phyloP scores from a whole-genome alignment of 257 asterid species.

The Solanum commersonii region DNA sequence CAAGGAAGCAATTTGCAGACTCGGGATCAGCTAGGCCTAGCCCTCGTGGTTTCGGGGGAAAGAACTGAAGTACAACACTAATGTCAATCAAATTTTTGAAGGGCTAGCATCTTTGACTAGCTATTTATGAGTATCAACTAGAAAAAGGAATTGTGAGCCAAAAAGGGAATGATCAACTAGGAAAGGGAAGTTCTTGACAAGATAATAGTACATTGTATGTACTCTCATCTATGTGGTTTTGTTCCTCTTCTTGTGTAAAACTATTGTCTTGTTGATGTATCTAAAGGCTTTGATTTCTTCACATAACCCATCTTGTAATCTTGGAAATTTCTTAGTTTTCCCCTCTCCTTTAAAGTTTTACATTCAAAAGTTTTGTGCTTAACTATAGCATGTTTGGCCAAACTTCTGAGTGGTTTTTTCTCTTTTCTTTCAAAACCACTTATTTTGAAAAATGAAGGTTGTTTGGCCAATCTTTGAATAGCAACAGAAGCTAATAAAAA shows the following conservation, averaged over 20 bases:
- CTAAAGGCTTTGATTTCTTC: neutral
- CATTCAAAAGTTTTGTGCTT: neutral
- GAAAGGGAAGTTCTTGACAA: neutral
- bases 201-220: neutral
- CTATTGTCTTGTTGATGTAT: neutral
- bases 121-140: neutral
- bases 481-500: neutral
- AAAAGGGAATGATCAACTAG: neutral
- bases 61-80: constrained; percentile 16
- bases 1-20: constrained; percentile 68
- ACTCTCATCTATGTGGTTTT: neutral
- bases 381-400: neutral
- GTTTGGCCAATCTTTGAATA: neutral
- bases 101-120: neutral
- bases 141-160: neutral
- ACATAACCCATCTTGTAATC: neutral
- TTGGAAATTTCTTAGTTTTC: neutral
- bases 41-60: constrained; percentile 88
- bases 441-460: neutral
- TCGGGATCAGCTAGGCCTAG: constrained; percentile 40
- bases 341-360: neutral
- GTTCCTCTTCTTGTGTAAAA: neutral
- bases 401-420: neutral
- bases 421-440: neutral
- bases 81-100: neutral